A percentile compares a stretch with the other conserved stretches of the same genome.
These are phyloP conservation scores for Ilex aquifolium DNA, from an alignment of 257 asterid species.

Conservation along the genomic window DNA sequence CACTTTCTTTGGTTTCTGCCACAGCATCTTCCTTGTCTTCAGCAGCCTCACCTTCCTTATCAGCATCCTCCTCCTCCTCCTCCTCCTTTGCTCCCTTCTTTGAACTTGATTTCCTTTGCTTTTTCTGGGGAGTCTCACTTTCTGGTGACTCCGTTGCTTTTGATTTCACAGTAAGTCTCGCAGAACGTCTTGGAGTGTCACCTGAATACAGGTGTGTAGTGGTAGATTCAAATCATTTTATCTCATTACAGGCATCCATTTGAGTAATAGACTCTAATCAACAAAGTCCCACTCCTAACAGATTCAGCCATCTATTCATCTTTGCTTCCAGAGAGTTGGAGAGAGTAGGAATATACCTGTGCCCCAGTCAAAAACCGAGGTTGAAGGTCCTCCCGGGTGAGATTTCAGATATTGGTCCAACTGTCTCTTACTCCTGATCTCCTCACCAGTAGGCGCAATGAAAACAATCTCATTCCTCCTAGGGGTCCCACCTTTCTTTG, in stretches of 20 bases:
- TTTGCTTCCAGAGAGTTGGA: constrained; percentile 3
- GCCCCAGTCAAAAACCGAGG: constrained; percentile 52
- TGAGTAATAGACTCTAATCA: not conserved
- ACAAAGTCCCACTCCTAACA: constrained; percentile 1
- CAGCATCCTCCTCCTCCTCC: constrained; percentile 19
- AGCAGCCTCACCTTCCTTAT: constrained; percentile 18
- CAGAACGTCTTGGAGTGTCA: constrained; percentile 60
- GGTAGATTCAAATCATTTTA: not conserved
- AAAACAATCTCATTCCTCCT: constrained; percentile 37
- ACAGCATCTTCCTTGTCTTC: constrained; percentile 21
- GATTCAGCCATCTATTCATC: not conserved
- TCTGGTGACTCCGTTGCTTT: constrained; percentile 32
- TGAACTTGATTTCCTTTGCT: constrained; percentile 27
- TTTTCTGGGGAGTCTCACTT: constrained; percentile 41
- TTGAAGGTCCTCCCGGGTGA: constrained; percentile 51
- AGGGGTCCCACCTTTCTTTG: constrained; percentile 31
- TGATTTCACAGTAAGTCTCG: constrained; percentile 46
- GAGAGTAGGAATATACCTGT: constrained; percentile 25
- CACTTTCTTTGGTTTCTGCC: constrained; percentile 12
- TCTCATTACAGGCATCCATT: not conserved
- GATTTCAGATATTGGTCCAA: constrained; percentile 60
- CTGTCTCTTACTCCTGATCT: constrained; percentile 57
- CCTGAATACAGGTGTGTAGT: constrained; percentile 25
- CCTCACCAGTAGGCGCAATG: constrained; percentile 55
- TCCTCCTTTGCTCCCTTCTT: constrained; percentile 27